Evolutionary conservation across 2,329 filamentous ascomycete species (phyloP).

Genomic region (Aspergillus sp.): DNA sequence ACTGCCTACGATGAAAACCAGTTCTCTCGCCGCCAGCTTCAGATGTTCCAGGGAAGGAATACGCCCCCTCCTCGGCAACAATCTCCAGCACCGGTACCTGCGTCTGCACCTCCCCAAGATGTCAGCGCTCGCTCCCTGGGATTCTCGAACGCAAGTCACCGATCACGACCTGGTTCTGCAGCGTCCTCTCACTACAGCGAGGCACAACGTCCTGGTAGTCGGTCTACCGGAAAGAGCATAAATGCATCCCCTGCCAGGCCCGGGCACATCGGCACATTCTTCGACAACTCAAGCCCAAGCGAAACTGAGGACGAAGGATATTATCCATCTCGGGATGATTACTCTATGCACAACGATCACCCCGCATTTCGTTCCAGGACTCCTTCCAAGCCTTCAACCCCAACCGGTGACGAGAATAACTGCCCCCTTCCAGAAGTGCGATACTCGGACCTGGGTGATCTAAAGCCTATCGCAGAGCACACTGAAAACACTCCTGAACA

Average conservation of each 20-base stretch:
- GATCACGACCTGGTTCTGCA: conserved; percentile 37
- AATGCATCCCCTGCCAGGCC: conserved; percentile 30
- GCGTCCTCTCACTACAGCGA: conserved; percentile 39
- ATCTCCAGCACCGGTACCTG: conserved; percentile 19
- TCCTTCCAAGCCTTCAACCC: conserved; percentile 31
- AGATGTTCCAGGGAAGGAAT: conserved; percentile 74
- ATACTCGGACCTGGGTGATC: conserved; percentile 38
- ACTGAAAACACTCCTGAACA: conserved; percentile 12
- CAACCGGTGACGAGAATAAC: conserved; percentile 26
- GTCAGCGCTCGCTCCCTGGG: conserved; percentile 29
- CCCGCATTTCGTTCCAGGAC: conserved; percentile 37
- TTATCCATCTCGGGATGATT: conserved; percentile 25
- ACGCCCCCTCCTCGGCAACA: conserved; percentile 50
- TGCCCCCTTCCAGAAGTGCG: conserved; percentile 35
- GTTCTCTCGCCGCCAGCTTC: conserved; percentile 77
- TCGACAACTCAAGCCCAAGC: conserved; percentile 37
- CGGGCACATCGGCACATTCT: conserved; percentile 30
- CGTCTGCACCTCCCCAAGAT: conserved; percentile 18
- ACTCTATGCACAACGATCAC: conserved; percentile 35
- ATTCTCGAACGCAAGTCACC: conserved; percentile 38
- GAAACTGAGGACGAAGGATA: conserved; percentile 40
- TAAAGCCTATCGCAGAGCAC: conserved; percentile 42
- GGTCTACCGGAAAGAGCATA: conserved; percentile 26
- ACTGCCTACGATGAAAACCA: conserved; percentile 81
- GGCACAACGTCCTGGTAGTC: conserved; percentile 23